These are phyloP conservation scores for Rhamnella rubrinervis DNA, from an alignment of 331 rosid species.

Conservation along the genomic window DNA sequence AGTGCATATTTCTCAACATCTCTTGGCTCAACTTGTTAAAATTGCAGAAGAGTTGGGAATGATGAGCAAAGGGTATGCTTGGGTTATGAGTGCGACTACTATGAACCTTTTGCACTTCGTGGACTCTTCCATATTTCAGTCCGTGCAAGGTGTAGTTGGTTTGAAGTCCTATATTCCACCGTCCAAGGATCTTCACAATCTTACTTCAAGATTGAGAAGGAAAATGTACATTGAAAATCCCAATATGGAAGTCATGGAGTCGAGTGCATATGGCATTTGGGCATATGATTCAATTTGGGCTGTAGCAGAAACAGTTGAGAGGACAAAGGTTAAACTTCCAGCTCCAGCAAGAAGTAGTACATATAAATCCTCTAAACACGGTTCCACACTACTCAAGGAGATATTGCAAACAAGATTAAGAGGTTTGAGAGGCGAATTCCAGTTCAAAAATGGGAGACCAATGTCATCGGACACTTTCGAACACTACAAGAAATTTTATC, in stretches of 20 bases:
- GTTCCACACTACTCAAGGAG: neutral
- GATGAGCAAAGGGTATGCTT: too few species aligned
- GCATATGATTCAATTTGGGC: constrained; percentile 4
- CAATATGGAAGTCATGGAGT: neutral
- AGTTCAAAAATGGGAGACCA: constrained; percentile 7
- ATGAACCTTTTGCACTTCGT: too few species aligned
- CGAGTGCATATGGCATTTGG: neutral
- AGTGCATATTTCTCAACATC: too few species aligned
- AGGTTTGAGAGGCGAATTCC: constrained; percentile 23
- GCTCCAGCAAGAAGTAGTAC: neutral
- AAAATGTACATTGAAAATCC: neutral
- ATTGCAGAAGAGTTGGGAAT: too few species aligned
- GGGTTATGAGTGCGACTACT: too few species aligned
- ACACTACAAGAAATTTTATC: too few species aligned
- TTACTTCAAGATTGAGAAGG: neutral
- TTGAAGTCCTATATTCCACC: too few species aligned
- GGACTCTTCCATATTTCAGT: too few species aligned
- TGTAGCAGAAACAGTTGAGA: constrained; percentile 25
- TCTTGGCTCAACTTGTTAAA: too few species aligned
- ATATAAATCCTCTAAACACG: neutral
- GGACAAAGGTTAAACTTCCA: neutral
- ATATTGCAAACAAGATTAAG: neutral
- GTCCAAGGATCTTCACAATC: too few species aligned
- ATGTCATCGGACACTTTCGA: constrained; percentile 1
- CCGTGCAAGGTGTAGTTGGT: too few species aligned